Conservation (phyloP, 208 protist genomes). For the Trypanosoma rangeli region DNA sequence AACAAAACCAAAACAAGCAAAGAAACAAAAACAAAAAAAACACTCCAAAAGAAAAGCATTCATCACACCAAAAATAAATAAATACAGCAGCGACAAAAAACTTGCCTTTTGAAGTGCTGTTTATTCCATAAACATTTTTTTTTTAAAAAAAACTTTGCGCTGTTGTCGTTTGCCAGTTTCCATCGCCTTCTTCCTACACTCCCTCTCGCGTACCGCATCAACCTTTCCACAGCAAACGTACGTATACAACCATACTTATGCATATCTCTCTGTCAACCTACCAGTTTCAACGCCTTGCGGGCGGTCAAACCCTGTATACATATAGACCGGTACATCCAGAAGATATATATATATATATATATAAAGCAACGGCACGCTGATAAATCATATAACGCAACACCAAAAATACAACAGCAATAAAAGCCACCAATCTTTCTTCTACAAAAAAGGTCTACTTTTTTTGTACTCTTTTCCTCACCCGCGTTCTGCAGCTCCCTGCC, state of each 20-base stretch:
- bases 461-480: not conserved
- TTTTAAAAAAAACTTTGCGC: too few species aligned
- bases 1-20: not conserved
- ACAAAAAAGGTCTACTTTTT: not conserved
- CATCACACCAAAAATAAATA: not conserved
- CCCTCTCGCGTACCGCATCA: not conserved
- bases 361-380: not conserved
- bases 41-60: not conserved
- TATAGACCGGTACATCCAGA: not conserved
- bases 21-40: not conserved
- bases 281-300: not conserved
- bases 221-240: not conserved
- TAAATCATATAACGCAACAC: not conserved
- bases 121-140: not conserved
- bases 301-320: not conserved
- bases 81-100: not conserved
- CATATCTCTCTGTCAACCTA: constrained; percentile 10
- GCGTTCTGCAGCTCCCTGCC: not conserved
- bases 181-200: not conserved
- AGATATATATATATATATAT: not conserved
- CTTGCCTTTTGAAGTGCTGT: not conserved
- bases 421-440: not conserved
- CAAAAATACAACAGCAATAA: not conserved
- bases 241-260: not conserved
- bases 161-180: not conserved